These are phyloP conservation scores for Lasiodiplodia hormozganensis DNA, from an alignment of 2,329 filamentous ascomycete genomes.

Conservation along the genomic window DNA sequence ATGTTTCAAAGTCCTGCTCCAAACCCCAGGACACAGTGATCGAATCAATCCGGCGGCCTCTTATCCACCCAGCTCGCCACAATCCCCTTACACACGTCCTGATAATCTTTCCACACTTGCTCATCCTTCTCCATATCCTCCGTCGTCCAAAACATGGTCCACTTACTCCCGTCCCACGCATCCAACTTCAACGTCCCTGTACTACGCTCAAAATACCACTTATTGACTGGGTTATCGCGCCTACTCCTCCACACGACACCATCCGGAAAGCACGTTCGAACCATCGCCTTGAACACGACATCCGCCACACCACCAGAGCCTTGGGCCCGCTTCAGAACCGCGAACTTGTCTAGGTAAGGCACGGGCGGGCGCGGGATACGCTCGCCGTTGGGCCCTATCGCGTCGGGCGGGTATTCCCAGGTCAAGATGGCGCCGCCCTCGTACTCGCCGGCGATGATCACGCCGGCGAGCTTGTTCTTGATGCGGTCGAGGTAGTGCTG, in stretches of 20 bases:
- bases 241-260: constrained; percentile 94
- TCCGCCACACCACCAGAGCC: constrained; percentile 93
- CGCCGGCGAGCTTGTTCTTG: constrained; percentile 78
- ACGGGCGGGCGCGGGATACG: constrained; percentile 67
- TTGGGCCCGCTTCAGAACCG: constrained; percentile 85
- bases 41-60: constrained; percentile 37
- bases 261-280: constrained; percentile 82
- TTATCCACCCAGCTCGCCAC: constrained; percentile 58
- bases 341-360: constrained; percentile 97
- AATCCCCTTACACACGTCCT: constrained; percentile 55
- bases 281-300: constrained; percentile 95
- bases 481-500: constrained; percentile 84
- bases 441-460: constrained; percentile 96
- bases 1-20: not conserved
- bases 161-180: constrained; percentile 74
- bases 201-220: constrained; percentile 97
- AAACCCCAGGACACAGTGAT: too few species aligned
- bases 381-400: constrained; percentile 51
- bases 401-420: constrained; percentile 76
- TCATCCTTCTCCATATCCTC: constrained; percentile 53
- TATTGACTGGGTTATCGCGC: constrained; percentile 93
- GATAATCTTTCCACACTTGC: constrained; percentile 56
- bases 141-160: constrained; percentile 99
- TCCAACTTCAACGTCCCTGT: constrained; percentile 74
- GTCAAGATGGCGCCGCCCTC: constrained; percentile 94